Conservation (phyloP, 805 yeast species). For the Wickerhamiella hasegawae region DNA sequence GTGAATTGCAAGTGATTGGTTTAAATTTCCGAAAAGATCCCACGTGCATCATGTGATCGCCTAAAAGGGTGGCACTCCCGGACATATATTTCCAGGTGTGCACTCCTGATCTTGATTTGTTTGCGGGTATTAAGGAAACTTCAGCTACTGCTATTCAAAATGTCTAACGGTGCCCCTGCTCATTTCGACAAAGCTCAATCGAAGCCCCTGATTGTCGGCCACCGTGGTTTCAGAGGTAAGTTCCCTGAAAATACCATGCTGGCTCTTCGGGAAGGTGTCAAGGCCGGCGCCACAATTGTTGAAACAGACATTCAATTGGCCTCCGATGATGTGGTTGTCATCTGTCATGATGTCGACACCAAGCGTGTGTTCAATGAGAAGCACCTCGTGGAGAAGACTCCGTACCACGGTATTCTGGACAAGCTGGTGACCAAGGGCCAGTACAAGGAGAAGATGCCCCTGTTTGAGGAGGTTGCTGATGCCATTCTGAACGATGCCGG, state of each 20-base stretch:
- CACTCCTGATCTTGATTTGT: too few species aligned
- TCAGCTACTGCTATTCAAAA: too few species aligned
- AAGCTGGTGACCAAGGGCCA: conserved; percentile 22
- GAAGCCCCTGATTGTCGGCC: conserved; percentile 19
- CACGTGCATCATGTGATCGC: too few species aligned
- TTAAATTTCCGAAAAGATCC: too few species aligned
- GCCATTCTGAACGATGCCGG: conserved; percentile 25
- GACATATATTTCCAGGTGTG: too few species aligned
- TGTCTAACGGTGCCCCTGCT: too few species aligned
- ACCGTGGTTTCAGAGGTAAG: conserved; percentile 23
- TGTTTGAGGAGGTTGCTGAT: conserved; percentile 26
- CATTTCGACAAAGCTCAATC: too few species aligned
- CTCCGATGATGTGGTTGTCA: conserved; percentile 35
- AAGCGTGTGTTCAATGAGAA: conserved; percentile 32
- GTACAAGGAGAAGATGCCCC: conserved; percentile 25
- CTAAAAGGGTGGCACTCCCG: too few species aligned
- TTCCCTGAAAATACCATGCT: conserved; percentile 32
- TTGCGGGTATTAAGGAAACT: too few species aligned
- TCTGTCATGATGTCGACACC: conserved; percentile 37
- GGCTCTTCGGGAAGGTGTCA: conserved; percentile 33
- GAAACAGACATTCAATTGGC: conserved; percentile 45
- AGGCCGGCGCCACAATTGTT: conserved; percentile 29
- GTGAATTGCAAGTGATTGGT: too few species aligned
- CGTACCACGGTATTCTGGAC: conserved; percentile 24
- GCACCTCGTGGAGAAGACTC: conserved; percentile 24